Evolutionary conservation across 345 rosid species (phyloP).

Genomic region (Odontarrhena argentea): DNA sequence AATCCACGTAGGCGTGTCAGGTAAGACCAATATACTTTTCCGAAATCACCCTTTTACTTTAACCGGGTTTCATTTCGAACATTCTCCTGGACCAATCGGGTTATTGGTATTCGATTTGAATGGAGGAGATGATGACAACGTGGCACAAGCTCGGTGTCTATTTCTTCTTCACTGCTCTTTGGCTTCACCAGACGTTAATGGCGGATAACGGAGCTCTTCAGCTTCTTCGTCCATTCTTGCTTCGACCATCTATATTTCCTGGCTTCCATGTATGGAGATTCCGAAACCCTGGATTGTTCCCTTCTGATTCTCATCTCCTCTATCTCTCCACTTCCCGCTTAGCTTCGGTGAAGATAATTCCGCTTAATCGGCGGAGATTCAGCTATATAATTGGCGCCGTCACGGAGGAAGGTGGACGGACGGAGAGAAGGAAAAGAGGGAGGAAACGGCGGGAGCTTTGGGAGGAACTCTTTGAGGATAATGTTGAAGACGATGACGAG

Average conservation of each 20-base stretch:
- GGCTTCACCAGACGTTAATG: conserved; percentile 36
- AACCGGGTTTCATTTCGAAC: conserved; percentile 19
- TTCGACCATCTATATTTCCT: neutral
- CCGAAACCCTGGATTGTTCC: neutral
- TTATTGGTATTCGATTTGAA: conserved; percentile 30
- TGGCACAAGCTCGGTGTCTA: conserved; percentile 25
- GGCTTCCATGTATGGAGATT: conserved; percentile 16
- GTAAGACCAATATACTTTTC: neutral
- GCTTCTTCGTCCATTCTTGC: conserved; percentile 27
- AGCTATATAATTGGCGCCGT: conserved; percentile 1
- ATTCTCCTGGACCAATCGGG: conserved; percentile 30
- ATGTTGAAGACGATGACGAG: conserved; percentile 33
- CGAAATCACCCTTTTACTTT: conserved; percentile 28
- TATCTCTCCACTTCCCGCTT: conserved; percentile 13
- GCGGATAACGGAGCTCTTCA: conserved; percentile 37
- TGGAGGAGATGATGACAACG: conserved; percentile 42
- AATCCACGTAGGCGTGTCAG: conserved; percentile 46
- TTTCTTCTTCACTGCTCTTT: neutral
- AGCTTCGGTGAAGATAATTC: conserved; percentile 11
- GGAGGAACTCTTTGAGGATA: conserved; percentile 40
- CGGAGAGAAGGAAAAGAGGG: conserved; percentile 22
- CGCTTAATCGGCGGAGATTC: conserved; percentile 23
- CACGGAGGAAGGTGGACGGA: neutral
- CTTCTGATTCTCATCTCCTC: conserved; percentile 5
- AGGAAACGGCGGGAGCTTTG: conserved; percentile 36